phyloP scores from a whole-genome alignment of 139 green algal species.

The Volvox africanus region DNA sequence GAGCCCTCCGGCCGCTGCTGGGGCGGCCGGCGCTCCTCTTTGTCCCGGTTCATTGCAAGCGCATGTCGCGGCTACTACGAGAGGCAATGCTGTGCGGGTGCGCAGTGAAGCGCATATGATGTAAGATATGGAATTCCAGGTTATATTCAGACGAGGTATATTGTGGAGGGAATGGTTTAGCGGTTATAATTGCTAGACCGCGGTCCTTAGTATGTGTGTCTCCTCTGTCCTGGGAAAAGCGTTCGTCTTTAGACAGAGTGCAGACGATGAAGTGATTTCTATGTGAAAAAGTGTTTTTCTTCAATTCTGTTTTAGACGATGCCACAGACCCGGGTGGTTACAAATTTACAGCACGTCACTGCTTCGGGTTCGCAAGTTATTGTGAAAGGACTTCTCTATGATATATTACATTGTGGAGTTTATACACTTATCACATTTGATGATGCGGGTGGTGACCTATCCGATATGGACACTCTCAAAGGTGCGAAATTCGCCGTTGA shows the following conservation, averaged over 20 bases:
- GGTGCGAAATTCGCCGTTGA: neutral
- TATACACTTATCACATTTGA: neutral
- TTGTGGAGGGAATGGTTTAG: too few species aligned
- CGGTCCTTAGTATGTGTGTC: neutral
- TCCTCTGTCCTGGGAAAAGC: neutral
- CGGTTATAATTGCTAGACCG: neutral
- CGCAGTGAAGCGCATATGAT: neutral
- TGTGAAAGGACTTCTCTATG: neutral
- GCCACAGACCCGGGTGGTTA: neutral
- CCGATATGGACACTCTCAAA: neutral
- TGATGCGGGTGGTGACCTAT: neutral
- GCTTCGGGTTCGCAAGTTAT: neutral
- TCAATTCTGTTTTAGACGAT: neutral
- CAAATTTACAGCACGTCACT: neutral
- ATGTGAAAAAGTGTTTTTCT: too few species aligned
- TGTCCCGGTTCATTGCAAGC: conserved; percentile 19
- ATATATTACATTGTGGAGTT: neutral
- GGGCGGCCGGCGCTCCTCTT: neutral
- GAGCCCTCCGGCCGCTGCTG: conserved; percentile 10
- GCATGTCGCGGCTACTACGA: conserved; percentile 17
- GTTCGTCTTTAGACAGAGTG: neutral
- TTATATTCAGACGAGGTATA: too few species aligned
- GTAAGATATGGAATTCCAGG: neutral
- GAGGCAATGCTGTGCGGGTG: neutral
- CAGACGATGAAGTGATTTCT: neutral